Conservation (phyloP, 2,329 filamentous ascomycete species). For the Dryadomyces sulphureus region DNA sequence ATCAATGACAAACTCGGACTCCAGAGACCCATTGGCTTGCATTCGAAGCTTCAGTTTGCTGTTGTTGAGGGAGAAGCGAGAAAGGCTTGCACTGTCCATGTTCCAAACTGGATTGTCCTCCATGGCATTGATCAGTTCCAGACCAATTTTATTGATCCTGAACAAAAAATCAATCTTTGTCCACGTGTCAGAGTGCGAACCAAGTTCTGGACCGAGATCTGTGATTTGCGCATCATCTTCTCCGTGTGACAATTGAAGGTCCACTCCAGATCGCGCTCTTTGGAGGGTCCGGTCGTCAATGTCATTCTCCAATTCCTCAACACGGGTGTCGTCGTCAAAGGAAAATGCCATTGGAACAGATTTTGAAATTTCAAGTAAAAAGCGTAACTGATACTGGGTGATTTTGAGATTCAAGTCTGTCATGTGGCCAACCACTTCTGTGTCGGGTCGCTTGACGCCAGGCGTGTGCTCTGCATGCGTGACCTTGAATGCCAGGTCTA, state of each 20-base stretch:
- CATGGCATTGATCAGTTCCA: slow-evolving; percentile 71
- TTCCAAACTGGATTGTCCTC: slow-evolving; percentile 67
- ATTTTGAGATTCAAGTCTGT: slow-evolving; percentile 83
- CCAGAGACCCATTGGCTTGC: slow-evolving; percentile 79
- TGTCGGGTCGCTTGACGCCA: slow-evolving; percentile 68
- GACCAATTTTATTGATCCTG: slow-evolving; percentile 69
- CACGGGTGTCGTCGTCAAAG: slow-evolving; percentile 43
- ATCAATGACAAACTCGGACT: slow-evolving; percentile 84
- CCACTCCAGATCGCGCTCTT: slow-evolving; percentile 29
- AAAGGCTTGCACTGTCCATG: slow-evolving; percentile 66
- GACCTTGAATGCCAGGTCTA: slow-evolving; percentile 85
- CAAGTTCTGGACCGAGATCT: slow-evolving; percentile 55
- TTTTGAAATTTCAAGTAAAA: slow-evolving; percentile 72
- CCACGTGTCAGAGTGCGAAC: slow-evolving; percentile 58
- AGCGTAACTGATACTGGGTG: slow-evolving; percentile 82
- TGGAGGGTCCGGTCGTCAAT: slow-evolving; percentile 43
- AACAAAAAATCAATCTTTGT: slow-evolving; percentile 89
- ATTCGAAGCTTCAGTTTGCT: slow-evolving; percentile 85
- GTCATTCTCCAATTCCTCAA: slow-evolving; percentile 55
- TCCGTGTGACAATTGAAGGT: background rate
- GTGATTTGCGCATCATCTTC: slow-evolving; percentile 27
- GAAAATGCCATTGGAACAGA: slow-evolving; percentile 81
- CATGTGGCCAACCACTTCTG: slow-evolving; percentile 82
- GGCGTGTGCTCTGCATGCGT: slow-evolving; percentile 77
- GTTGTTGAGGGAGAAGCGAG: slow-evolving; percentile 86